Evolutionary conservation across 2,329 filamentous ascomycete genomes (phyloP).

Genomic region (Penicillium italicum): DNA sequence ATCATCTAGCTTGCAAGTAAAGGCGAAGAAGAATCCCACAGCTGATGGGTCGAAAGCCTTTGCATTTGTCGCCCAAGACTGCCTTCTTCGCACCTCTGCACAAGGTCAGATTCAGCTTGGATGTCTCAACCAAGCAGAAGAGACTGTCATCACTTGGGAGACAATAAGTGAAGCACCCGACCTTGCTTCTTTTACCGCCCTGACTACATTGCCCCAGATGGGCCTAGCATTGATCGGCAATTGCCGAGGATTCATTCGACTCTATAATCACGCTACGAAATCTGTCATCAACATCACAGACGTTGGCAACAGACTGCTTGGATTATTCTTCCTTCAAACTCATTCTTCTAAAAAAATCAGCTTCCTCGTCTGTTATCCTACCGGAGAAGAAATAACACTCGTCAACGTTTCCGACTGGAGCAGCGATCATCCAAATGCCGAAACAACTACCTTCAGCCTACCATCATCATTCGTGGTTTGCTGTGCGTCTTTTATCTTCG

Average conservation of each 20-base stretch:
- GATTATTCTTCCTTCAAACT: conserved; percentile 25
- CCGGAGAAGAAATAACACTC: conserved; percentile 28
- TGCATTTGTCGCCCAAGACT: conserved; percentile 34
- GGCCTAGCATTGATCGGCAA: conserved; percentile 37
- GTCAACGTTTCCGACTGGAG: conserved; percentile 21
- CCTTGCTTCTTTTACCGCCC: conserved; percentile 29
- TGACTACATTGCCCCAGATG: conserved; percentile 28
- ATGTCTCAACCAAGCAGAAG: conserved; percentile 4
- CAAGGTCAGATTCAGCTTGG: conserved; percentile 35
- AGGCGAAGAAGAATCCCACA: conserved; percentile 3
- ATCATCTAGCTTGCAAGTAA: background rate
- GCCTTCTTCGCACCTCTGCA: conserved; percentile 31
- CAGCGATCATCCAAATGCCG: conserved; percentile 39
- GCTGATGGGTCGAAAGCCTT: conserved; percentile 28
- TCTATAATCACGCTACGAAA: conserved; percentile 35
- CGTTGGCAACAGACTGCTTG: conserved; percentile 28
- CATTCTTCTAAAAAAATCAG: conserved; percentile 13
- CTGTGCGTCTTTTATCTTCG: conserved; percentile 42
- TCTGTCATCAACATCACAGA: conserved; percentile 27
- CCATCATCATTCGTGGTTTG: conserved; percentile 52
- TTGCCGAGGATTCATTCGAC: conserved; percentile 30
- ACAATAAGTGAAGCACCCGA: conserved; percentile 29
- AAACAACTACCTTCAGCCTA: conserved; percentile 26
- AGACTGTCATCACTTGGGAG: conserved; percentile 26
- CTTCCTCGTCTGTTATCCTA: conserved; percentile 29